Conservation (phyloP, 139 green algal species). For the Chlorella sp. region DNA sequence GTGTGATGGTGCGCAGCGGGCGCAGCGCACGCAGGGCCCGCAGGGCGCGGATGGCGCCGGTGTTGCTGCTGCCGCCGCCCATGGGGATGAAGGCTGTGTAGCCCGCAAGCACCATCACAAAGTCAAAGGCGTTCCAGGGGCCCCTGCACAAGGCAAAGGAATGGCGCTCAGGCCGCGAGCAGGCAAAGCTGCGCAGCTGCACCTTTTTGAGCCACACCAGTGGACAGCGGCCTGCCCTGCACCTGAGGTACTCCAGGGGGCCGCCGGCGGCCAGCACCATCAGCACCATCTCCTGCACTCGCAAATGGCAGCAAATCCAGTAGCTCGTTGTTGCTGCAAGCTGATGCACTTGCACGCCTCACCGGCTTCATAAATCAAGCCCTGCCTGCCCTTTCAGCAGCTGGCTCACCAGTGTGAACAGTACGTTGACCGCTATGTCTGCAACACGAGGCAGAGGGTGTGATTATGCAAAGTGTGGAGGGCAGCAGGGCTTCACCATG, state of each 20-base stretch:
- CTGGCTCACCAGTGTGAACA: conserved; percentile 61
- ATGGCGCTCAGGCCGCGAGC: too few relatives aligned
- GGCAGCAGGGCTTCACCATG: neutral
- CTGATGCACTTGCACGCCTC: too few relatives aligned
- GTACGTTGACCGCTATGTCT: conserved; percentile 77
- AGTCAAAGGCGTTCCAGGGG: conserved; percentile 82
- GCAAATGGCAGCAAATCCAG: too few relatives aligned
- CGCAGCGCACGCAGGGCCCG: conserved; percentile 77
- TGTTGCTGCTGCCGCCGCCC: conserved; percentile 2
- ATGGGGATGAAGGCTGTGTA: conserved; percentile 70
- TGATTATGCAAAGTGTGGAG: neutral
- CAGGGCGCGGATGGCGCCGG: conserved; percentile 51
- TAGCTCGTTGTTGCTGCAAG: too few relatives aligned
- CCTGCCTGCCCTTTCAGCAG: too few relatives aligned
- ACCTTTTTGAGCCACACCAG: neutral
- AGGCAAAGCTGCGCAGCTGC: too few relatives aligned
- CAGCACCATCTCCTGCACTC: conserved; percentile 65
- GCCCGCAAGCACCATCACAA: conserved; percentile 73
- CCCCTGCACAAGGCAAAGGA: neutral
- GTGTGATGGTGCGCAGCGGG: conserved; percentile 84
- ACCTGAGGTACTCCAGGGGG: conserved; percentile 55
- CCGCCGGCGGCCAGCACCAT: conserved; percentile 63
- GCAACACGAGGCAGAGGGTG: neutral
- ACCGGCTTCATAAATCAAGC: too few relatives aligned
- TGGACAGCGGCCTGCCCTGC: neutral